Conservation (phyloP, 129 eudicot species). For the Gnaphalium uliginosum region DNA sequence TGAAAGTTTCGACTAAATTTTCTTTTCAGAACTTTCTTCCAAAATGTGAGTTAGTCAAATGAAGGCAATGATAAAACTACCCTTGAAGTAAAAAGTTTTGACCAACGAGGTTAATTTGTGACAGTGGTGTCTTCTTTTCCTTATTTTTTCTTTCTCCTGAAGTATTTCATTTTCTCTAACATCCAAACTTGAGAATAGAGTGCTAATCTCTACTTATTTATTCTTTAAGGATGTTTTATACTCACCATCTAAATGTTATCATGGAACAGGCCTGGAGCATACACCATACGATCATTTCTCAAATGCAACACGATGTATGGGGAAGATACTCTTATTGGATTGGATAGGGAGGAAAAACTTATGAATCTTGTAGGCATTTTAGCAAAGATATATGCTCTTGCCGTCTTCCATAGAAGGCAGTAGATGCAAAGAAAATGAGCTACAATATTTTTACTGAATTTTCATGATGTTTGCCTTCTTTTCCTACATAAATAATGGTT, state of each 20-base stretch:
- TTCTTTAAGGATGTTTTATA: neutral
- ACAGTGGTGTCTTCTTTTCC: neutral
- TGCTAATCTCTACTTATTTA: neutral
- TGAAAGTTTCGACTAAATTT: neutral
- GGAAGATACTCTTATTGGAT: slow-evolving; percentile 2
- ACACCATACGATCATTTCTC: neutral
- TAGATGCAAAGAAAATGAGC: slow-evolving; percentile 5
- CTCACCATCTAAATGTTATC: neutral
- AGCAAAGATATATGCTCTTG: neutral
- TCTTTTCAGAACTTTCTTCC: neutral
- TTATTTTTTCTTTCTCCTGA: neutral
- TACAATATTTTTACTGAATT: neutral
- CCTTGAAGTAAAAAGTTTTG: neutral
- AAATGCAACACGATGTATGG: neutral
- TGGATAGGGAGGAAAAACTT: neutral
- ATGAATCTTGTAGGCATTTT: slow-evolving; percentile 7
- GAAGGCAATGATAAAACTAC: neutral
- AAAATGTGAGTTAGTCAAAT: neutral
- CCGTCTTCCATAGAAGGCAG: neutral
- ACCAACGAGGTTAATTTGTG: neutral
- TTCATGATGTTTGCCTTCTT: neutral
- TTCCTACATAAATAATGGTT: neutral
- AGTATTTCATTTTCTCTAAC: too few relatives aligned
- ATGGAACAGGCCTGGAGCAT: neutral
- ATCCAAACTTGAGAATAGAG: neutral